Conservation (phyloP, 768 basidiomycete species). For the Russula foetens region DNA sequence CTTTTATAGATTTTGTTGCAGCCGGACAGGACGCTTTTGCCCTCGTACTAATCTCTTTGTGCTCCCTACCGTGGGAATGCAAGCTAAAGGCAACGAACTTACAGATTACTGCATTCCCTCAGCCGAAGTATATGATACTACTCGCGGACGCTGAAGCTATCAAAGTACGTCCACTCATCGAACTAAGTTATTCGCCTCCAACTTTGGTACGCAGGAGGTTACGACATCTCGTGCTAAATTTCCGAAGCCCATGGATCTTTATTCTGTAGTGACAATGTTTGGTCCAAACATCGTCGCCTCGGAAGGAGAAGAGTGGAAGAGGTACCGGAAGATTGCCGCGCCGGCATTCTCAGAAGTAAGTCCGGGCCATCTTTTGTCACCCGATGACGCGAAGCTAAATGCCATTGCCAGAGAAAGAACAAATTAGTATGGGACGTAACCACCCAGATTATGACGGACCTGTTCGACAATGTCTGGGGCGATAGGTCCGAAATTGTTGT, state of each 20-base stretch:
- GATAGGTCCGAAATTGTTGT: constrained; percentile 32
- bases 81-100: neutral
- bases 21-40: constrained; percentile 7
- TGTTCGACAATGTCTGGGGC: constrained; percentile 40
- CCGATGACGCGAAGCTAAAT: neutral
- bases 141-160: constrained; percentile 15
- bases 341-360: constrained; percentile 57
- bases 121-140: neutral
- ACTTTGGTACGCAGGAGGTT: constrained; percentile 36
- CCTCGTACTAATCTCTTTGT: neutral
- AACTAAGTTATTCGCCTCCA: neutral
- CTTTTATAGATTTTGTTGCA: neutral
- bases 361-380: neutral
- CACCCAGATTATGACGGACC: constrained; percentile 25
- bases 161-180: constrained; percentile 1
- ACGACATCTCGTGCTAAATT: constrained; percentile 42
- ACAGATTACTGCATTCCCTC: constrained; percentile 4
- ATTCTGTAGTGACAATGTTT: constrained; percentile 39
- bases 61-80: neutral
- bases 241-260: constrained; percentile 46
- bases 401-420: constrained; percentile 28
- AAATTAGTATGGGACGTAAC: no score
- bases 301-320: constrained; percentile 60
- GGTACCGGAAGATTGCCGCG: constrained; percentile 51
- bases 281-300: constrained; percentile 56